Conservation (phyloP, 768 basidiomycete genomes). For the Boletus fagicola region DNA sequence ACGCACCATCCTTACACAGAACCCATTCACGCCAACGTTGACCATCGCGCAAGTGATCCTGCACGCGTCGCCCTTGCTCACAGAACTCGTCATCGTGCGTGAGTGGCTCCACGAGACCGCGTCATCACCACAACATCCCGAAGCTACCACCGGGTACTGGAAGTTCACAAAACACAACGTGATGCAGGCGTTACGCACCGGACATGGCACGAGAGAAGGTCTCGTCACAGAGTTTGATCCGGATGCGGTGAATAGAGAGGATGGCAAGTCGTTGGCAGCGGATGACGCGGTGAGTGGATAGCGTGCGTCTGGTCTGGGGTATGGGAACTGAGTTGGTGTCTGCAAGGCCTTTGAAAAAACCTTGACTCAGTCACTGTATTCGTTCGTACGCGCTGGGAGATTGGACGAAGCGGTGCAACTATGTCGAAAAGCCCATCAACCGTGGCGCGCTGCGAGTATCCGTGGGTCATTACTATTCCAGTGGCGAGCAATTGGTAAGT, state of each 20-base stretch:
- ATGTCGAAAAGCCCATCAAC: conserved; percentile 79
- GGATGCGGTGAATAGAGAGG: conserved; percentile 66
- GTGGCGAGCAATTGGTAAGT: conserved; percentile 70
- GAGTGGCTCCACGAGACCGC: conserved; percentile 87
- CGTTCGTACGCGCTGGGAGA: conserved; percentile 80
- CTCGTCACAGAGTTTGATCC: conserved; percentile 76
- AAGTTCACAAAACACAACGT: conserved; percentile 76
- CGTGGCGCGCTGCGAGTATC: conserved; percentile 90
- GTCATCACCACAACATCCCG: conserved; percentile 55
- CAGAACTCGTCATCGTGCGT: conserved; percentile 78
- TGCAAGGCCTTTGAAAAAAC: conserved; percentile 76
- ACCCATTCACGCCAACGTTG: conserved; percentile 80
- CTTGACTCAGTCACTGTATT: conserved; percentile 73
- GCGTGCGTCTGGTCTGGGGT: neutral
- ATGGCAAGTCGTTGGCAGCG: conserved; percentile 57
- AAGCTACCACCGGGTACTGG: conserved; percentile 80
- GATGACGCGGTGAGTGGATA: conserved; percentile 69
- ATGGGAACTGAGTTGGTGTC: neutral
- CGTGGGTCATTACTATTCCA: conserved; percentile 77
- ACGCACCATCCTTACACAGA: conserved; percentile 55
- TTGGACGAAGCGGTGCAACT: conserved; percentile 81
- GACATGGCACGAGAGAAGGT: conserved; percentile 42
- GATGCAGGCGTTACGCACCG: conserved; percentile 61
- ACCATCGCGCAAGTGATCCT: conserved; percentile 75
- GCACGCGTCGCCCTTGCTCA: conserved; percentile 60